Percentiles rank a stretch among this genome's conserved stretches.
Conservation (phyloP, 2,329 filamentous ascomycete genomes). For the Talaromyces sp. region DNA sequence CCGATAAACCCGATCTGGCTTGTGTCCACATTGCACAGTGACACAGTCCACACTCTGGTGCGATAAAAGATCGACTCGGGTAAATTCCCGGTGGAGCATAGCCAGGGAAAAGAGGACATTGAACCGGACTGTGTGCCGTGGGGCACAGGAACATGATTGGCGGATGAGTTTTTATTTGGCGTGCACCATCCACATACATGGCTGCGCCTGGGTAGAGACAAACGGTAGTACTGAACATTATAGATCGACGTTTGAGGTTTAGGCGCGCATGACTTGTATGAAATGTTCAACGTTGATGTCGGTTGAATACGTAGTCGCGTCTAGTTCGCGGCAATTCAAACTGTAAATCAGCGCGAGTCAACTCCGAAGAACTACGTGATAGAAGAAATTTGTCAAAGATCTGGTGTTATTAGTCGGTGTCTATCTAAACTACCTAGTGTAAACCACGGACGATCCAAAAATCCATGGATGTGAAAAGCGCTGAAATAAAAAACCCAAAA, state of each 20-base stretch:
- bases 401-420: neutral
- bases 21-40: no score
- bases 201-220: neutral
- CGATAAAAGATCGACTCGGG: neutral
- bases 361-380: neutral
- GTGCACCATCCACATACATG: neutral
- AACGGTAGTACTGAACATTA: neutral
- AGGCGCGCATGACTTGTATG: neutral
- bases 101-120: neutral
- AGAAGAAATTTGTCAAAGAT: neutral
- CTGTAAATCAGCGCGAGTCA: neutral
- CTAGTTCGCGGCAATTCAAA: neutral
- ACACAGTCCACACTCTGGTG: neutral
- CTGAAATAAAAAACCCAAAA: neutral
- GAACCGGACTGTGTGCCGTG: neutral
- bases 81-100: constrained; percentile 2
- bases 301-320: neutral
- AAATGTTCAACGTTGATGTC: neutral
- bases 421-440: constrained; percentile 5
- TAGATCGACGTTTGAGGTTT: neutral
- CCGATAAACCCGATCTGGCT: neutral
- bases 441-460: neutral
- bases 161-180: neutral
- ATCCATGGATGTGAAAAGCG: neutral
- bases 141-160: neutral